A percentile compares a stretch with the other conserved stretches of the same genome.
Conservation (phyloP, 805 yeast genomes). For the Deakozyma indianensis region DNA sequence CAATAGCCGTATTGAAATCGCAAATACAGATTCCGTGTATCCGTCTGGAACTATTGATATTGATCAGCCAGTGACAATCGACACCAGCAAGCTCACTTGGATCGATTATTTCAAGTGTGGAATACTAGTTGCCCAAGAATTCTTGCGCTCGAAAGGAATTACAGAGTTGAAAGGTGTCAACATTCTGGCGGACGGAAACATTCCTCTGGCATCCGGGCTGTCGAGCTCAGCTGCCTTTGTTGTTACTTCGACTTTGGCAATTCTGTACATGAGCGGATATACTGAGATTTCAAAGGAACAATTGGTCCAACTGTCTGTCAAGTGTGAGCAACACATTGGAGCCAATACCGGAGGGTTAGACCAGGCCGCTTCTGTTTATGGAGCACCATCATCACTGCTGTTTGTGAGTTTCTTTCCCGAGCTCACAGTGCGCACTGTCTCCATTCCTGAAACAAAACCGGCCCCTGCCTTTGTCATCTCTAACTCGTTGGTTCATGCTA, state of each 20-base stretch:
- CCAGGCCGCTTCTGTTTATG: constrained; percentile 58
- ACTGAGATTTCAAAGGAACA: constrained; percentile 31
- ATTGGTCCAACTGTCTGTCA: constrained; percentile 45
- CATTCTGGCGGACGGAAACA: constrained; percentile 44
- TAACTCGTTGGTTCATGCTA: constrained; percentile 46
- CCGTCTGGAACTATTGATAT: constrained; percentile 12
- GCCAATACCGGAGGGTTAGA: constrained; percentile 75
- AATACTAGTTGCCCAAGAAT: constrained; percentile 41
- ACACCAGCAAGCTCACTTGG: constrained; percentile 41
- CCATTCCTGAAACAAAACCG: constrained; percentile 34
- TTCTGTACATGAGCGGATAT: constrained; percentile 38
- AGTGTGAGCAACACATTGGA: constrained; percentile 57
- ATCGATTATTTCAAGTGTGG: constrained; percentile 59
- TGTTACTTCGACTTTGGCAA: constrained; percentile 45
- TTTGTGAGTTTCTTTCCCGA: constrained; percentile 48
- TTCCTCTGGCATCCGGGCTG: constrained; percentile 61
- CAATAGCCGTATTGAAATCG: constrained; percentile 19
- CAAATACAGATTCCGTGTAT: constrained; percentile 20
- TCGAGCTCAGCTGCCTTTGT: constrained; percentile 63
- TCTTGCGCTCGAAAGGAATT: constrained; percentile 22
- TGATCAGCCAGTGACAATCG: constrained; percentile 26
- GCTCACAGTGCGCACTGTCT: constrained; percentile 38
- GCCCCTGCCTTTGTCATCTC: constrained; percentile 43
- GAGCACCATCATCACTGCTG: constrained; percentile 42
- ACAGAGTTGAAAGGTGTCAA: constrained; percentile 31